Percentiles rank a stretch among this genome's conserved stretches.
These are phyloP conservation scores for Westerdykella aurantiaca DNA, from an alignment of 2,329 filamentous ascomycete species.

Conservation along the genomic window DNA sequence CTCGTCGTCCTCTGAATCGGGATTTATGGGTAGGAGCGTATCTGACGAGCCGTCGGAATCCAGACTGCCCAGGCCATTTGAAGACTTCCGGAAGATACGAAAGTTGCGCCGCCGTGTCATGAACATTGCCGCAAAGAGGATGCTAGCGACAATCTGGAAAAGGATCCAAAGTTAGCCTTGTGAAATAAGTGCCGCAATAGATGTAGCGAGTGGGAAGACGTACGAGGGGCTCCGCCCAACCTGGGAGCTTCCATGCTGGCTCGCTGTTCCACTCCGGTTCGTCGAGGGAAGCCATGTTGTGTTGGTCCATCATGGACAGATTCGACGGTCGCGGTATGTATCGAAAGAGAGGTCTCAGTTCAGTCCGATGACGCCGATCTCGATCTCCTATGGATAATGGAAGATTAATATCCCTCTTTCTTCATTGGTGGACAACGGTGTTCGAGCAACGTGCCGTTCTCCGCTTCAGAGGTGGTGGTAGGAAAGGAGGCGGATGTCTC, in stretches of 20 bases:
- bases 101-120: slow-evolving; percentile 44
- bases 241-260: slow-evolving; percentile 40
- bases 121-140: slow-evolving; percentile 46
- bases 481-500: neutral
- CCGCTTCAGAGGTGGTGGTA: too few relatives aligned
- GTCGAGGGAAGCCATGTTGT: neutral
- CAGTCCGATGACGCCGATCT: too few relatives aligned
- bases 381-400: too few relatives aligned
- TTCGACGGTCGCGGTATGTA: too few relatives aligned
- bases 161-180: neutral
- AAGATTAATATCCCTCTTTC: too few relatives aligned
- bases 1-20: slow-evolving; percentile 32
- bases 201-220: slow-evolving; percentile 5
- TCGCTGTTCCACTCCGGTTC: slow-evolving; percentile 37
- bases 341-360: too few relatives aligned
- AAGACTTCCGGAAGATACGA: slow-evolving; percentile 35
- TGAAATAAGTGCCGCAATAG: too few relatives aligned
- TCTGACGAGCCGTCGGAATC: slow-evolving; percentile 36
- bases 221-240: slow-evolving; percentile 40
- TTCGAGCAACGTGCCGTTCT: too few relatives aligned
- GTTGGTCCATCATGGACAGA: neutral
- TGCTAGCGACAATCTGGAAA: slow-evolving; percentile 45
- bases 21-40: slow-evolving; percentile 35
- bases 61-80: slow-evolving; percentile 30
- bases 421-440: too few relatives aligned